Conservation (phyloP, 2,329 filamentous ascomycete species). For the Claviceps humidiphila region DNA sequence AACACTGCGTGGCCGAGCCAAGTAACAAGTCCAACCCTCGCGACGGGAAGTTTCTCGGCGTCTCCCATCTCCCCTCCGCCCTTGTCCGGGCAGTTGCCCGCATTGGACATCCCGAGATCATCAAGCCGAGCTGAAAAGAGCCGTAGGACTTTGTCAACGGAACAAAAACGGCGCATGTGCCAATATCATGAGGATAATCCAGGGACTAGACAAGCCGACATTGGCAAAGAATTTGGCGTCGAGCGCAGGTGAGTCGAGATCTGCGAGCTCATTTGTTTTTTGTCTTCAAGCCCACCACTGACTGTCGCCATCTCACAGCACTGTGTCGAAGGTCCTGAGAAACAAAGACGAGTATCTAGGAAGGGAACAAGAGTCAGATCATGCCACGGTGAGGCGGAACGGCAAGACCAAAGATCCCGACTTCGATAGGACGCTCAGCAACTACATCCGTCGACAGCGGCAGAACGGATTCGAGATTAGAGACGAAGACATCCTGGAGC, state of each 20-base stretch:
- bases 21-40: constrained; percentile 54
- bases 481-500: constrained; percentile 73
- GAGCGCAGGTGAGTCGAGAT: constrained; percentile 68
- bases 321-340: constrained; percentile 93
- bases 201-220: constrained; percentile 86
- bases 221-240: constrained; percentile 88
- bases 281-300: not conserved
- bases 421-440: constrained; percentile 79
- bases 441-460: constrained; percentile 75
- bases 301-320: constrained; percentile 42
- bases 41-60: constrained; percentile 42
- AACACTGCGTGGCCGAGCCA: constrained; percentile 72
- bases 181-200: constrained; percentile 85
- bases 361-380: constrained; percentile 57
- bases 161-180: constrained; percentile 86
- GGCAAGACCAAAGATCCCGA: constrained; percentile 76
- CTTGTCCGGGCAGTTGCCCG: constrained; percentile 35
- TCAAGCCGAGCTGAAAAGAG: constrained; percentile 43
- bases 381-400: constrained; percentile 49
- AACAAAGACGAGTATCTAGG: constrained; percentile 91
- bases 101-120: constrained; percentile 15
- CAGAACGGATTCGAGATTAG: constrained; percentile 60
- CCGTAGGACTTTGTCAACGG: constrained; percentile 78
- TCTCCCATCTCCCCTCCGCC: constrained; percentile 47
- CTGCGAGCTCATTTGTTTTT: not conserved